Evolutionary conservation across 2,329 filamentous ascomycete genomes (phyloP), one percentile per base, ranked within the genome.

Genomic region (Hymenoscyphus fraxineus): DNA sequence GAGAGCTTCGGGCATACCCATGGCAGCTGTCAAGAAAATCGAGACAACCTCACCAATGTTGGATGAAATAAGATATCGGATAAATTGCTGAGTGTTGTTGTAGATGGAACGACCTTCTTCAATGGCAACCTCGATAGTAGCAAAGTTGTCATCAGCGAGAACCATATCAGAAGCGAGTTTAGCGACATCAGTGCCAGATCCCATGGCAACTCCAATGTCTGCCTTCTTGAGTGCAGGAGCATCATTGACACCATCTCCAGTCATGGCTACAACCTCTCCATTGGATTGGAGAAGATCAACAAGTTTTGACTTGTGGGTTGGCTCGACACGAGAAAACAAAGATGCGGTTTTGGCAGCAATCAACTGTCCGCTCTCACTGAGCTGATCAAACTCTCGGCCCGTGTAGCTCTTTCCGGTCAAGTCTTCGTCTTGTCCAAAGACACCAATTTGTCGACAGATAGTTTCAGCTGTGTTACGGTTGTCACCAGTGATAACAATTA

Each of bases 21-120:
- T 83, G 15, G 95, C 95, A 32, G 95, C 95, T 13, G 95, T 99
- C 72, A 99, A 80, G 85, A 99, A 99, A 78, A 99, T 99, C 10
- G 95, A 98, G 41, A 99, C 95, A 41, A 99, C 95, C 78, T 99
- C 95, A 73, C 95, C 96, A 70, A 99, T 99, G 81, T 99, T 99
- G 69, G 94, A 98, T 9, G 94, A 98, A 77, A 99, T 99, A 67
- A 99, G 85, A 78, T 99, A 99, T 59, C 96, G 92, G 79, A 99
- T 99, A 79, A 99, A 99, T 77, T 99, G 95, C 77, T 99, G 95
- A 6, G 95, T 99, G 83, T 99, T 99, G 88, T 95, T 98, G 85
- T 97, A 99, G 80, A 99, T 99, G 68, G 93, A 93, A 68, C 95
- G 90, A 62, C 95, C 95, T 80, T 99, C 95, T 77, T 99, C 95